These are phyloP conservation scores for Radiomyces spectabilis DNA, from an alignment of 192 early-diverging fungal species.

Conservation along the genomic window DNA sequence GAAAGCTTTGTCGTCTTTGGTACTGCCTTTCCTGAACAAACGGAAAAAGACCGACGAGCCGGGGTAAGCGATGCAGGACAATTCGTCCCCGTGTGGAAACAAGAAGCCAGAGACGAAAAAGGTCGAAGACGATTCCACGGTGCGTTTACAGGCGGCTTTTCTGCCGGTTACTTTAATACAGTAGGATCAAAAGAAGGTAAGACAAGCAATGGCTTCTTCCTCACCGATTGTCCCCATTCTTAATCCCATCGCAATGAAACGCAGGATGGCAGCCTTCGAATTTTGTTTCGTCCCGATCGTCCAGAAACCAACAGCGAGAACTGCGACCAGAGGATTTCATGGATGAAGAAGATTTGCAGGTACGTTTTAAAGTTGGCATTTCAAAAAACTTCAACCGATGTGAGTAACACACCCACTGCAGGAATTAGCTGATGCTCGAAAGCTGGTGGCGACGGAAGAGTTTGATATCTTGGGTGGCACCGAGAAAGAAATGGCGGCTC, in stretches of 20 bases:
- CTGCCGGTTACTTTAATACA: conserved; percentile 91
- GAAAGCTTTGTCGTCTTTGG: conserved; percentile 34
- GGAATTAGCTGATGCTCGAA: conserved; percentile 37
- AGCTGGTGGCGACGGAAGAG: conserved; percentile 57
- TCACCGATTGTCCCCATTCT: background rate
- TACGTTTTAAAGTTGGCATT: too few relatives aligned
- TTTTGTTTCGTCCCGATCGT: conserved; percentile 71
- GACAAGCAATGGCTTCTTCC: background rate
- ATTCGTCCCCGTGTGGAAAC: conserved; percentile 42
- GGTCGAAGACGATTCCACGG: conserved; percentile 82
- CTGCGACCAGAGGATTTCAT: conserved; percentile 81
- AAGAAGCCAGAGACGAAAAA: conserved; percentile 52
- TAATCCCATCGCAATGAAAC: background rate
- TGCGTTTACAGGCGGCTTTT: conserved; percentile 91
- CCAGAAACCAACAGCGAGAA: conserved; percentile 42
- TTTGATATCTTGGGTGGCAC: conserved; percentile 63
- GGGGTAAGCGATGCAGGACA: conserved; percentile 28
- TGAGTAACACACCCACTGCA: conserved; percentile 3
- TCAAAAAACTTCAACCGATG: background rate
- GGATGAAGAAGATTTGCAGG: conserved; percentile 93
- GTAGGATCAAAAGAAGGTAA: conserved; percentile 93
- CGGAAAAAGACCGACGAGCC: conserved; percentile 7
- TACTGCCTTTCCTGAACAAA: conserved; percentile 33
- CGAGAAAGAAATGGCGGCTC: conserved; percentile 46
- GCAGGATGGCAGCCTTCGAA: conserved; percentile 70